Base-by-base conservation (phyloP, 805 yeast species). In the Limtongia smithiae region DNA sequence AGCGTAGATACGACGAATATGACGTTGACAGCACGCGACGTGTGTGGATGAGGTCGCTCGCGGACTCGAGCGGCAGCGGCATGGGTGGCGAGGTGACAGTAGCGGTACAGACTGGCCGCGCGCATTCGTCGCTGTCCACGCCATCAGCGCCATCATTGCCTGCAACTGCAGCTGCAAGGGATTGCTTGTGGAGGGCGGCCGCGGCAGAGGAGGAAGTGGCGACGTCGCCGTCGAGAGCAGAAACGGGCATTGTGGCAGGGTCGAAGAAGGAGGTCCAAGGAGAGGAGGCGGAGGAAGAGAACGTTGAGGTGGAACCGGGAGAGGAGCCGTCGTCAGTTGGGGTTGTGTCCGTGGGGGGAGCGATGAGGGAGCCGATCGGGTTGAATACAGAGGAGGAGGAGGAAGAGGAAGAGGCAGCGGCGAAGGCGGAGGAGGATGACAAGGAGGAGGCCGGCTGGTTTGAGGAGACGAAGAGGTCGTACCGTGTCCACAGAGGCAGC, bases 1-100 rank as follows among this genome's bases (percentile, higher is more conserved):
- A 82, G 48, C 77, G 75, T 17, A 85, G 68, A 46, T 76, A 78
- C 44, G 77, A 71, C 11, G 73, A 58, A 9, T 60, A 48, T 21
- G 58, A 46, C 8, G 39, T 18, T 2, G 57, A 20, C 25, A 45
- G 27, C 11, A n/a, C 46, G 1, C 57, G 46, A 20, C 37, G 35
- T 7, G 45, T 33, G 41, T 49, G 52, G 7, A 49, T 39, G 3
- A 12, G 28, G 34, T 44, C 52, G 15, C 31, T 24, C 22, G 37
- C 43, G 3, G 51, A 35, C 32, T 52, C 57, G 11, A 52, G 33
- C 7, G 57, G 54, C 21, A 31, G 32, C 4, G 57, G 57, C 28
- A 36, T 28, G 7, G 54, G 51, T 15, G 54, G 46, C 9, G 57
- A 52, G 12, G 33, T 37, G 11, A 51, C 37, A 14, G 43, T 30